Evolutionary conservation across 1,139 yeast genomes (phyloP).

Genomic region (Magnusiomyces paraingens): DNA sequence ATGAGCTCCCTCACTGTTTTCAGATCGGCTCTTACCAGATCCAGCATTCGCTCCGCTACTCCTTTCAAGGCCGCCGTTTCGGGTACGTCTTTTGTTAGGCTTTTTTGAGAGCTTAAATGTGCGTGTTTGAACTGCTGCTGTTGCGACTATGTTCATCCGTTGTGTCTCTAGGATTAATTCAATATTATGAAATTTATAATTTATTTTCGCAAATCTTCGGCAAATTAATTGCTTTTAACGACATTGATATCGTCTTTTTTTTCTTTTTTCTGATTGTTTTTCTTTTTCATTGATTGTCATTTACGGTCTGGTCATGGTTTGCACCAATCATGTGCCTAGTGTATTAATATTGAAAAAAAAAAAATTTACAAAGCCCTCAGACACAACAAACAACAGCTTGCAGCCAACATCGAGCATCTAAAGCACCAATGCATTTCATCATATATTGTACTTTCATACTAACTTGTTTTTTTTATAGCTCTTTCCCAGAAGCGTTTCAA

Average conservation of each 20-base stretch:
- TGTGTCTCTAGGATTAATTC: not conserved
- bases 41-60: slow-evolving; percentile 13
- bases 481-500: slow-evolving; percentile 20
- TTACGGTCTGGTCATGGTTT: not conserved
- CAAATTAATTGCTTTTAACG: not conserved
- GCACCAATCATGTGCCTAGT: not conserved
- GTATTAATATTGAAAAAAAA: not conserved
- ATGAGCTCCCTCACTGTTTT: slow-evolving; percentile 17
- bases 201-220: not conserved
- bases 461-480: slow-evolving; percentile 6
- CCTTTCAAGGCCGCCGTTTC: slow-evolving; percentile 14
- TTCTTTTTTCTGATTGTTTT: not conserved
- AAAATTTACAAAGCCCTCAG: not conserved
- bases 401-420: slow-evolving; percentile 7
- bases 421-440: not conserved
- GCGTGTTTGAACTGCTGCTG: not conserved
- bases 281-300: not conserved
- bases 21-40: slow-evolving; percentile 15
- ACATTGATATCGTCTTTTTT: not conserved
- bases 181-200: not conserved
- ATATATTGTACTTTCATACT: not conserved
- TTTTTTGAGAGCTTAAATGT: not conserved
- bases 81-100: slow-evolving; percentile 11
- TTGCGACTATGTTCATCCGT: not conserved
- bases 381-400: not conserved